Evolutionary conservation across 139 green algal genomes (phyloP), one percentile per base, ranked within the genome.

Genomic region (Limnomonas spitsbergensis): DNA sequence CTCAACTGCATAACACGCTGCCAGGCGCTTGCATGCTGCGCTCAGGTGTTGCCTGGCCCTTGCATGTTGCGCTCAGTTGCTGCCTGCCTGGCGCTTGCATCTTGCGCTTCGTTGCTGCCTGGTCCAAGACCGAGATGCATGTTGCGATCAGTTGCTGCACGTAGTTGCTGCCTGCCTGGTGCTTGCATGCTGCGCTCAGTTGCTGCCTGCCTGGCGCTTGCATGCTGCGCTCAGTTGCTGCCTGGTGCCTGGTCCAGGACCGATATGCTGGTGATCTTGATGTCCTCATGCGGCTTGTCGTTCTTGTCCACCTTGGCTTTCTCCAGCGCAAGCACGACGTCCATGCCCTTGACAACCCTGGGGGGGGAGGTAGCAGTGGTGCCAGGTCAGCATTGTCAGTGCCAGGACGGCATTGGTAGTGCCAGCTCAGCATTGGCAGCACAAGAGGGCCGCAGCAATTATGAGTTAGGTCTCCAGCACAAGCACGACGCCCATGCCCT

Each of bases 381-480:
- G n/a, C n/a, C n/a, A n/a, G n/a, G n/a, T n/a, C 76, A 37, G 76
- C 66, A 31, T 56, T 32, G 69, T 29, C 73, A 69, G 9, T 0
- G 0, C 7, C 40, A 69, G n/a, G n/a, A n/a, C n/a, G n/a, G n/a
- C n/a, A n/a, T n/a, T n/a, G n/a, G n/a, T n/a, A n/a, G n/a, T n/a
- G n/a, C n/a, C n/a, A n/a, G n/a, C n/a, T 4, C 69, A n/a, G n/a
- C n/a, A n/a, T n/a, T n/a, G n/a, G n/a, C n/a, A n/a, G n/a, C n/a
- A n/a, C n/a, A n/a, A n/a, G n/a, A n/a, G n/a, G n/a, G n/a, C n/a
- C n/a, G n/a, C n/a, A n/a, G n/a, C n/a, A n/a, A n/a, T n/a, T n/a
- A n/a, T n/a, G n/a, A n/a, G n/a, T n/a, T n/a, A n/a, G n/a, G n/a
- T 94, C 76, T 99, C 96, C 47, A 99, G 97, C 4, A 82, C 73